Conservation (phyloP, 805 yeast genomes). For the Candida taoyuanica region DNA sequence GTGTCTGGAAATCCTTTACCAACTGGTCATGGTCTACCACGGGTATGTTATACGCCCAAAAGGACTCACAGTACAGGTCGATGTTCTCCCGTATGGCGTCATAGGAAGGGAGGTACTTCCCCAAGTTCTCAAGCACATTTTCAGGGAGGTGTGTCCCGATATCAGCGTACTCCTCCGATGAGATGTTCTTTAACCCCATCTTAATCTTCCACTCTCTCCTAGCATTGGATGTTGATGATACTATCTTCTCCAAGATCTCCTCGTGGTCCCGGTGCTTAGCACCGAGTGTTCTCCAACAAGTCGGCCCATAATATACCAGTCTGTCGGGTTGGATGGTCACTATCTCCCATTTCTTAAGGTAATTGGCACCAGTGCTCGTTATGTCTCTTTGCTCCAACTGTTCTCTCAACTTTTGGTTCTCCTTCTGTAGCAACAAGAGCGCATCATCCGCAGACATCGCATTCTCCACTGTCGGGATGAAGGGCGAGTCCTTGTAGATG, state of each 20-base stretch:
- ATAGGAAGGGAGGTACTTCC: constrained; percentile 20
- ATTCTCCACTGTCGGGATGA: constrained; percentile 25
- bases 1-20: constrained; percentile 15
- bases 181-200: constrained; percentile 9
- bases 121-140: constrained; percentile 11
- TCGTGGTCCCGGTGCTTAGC: constrained; percentile 3
- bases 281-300: constrained; percentile 20
- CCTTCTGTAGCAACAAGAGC: constrained; percentile 12
- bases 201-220: constrained; percentile 22
- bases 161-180: constrained; percentile 9
- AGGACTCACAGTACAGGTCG: constrained; percentile 15
- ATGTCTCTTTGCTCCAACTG: constrained; percentile 14
- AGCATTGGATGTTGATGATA: constrained; percentile 14
- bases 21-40: constrained; percentile 15
- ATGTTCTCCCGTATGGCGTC: constrained; percentile 15
- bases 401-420: constrained; percentile 17
- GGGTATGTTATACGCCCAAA: constrained; percentile 15
- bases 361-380: background rate
- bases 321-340: constrained; percentile 12
- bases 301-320: constrained; percentile 18
- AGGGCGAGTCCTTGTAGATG: constrained; percentile 27
- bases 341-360: constrained; percentile 7
- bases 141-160: constrained; percentile 9
- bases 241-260: constrained; percentile 13
- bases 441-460: constrained; percentile 13